Conservation (phyloP, 768 basidiomycete genomes). For the Rhodotorula graminis region DNA sequence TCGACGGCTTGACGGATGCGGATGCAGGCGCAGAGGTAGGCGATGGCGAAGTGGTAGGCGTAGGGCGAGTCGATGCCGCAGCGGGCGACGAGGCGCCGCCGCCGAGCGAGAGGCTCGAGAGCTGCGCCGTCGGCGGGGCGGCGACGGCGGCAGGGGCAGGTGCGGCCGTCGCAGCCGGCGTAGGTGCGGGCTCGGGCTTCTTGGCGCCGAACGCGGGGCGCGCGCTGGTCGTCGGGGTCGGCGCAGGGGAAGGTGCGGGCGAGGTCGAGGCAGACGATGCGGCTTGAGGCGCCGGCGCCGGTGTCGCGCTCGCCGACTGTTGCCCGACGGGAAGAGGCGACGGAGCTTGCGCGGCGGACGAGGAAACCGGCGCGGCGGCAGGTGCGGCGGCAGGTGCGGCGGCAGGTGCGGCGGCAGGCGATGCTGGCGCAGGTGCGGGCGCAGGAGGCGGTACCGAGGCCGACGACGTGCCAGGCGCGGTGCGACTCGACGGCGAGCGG, state of each 20-base stretch:
- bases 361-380: no score
- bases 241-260: background rate
- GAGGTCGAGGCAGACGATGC: no score
- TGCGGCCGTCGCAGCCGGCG: background rate
- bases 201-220: background rate
- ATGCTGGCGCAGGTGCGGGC: background rate
- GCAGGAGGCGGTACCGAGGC: background rate
- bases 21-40: background rate
- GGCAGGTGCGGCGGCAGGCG: background rate
- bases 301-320: background rate
- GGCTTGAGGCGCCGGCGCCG: background rate
- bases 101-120: background rate
- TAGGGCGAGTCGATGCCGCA: background rate
- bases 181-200: background rate
- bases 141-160: background rate
- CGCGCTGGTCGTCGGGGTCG: background rate
- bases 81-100: background rate
- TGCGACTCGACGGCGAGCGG: no score
- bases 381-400: background rate
- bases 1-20: background rate
- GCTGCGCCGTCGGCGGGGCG: background rate
- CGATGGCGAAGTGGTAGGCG: background rate
- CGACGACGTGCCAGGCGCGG: background rate
- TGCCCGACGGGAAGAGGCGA: background rate
- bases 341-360: background rate